Evolutionary conservation across 805 yeast genomes (phyloP).

Genomic region (Middelhovenomyces tepae): DNA sequence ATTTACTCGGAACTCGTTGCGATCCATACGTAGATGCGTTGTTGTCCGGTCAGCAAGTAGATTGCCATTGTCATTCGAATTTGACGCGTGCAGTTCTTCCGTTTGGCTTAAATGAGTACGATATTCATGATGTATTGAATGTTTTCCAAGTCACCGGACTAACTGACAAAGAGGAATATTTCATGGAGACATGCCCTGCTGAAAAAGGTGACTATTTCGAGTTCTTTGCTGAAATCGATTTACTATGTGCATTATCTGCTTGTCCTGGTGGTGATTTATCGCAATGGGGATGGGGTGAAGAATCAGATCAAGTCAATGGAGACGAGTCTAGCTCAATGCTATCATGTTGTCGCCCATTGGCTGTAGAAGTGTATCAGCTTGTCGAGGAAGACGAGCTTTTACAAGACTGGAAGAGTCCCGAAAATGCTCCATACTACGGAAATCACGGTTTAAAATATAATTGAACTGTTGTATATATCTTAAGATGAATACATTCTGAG

Average conservation of each 20-base stretch:
- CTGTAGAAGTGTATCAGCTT: constrained; percentile 49
- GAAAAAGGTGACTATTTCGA: constrained; percentile 52
- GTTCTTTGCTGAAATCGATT: constrained; percentile 57
- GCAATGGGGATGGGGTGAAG: constrained; percentile 66
- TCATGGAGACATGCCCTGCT: constrained; percentile 65
- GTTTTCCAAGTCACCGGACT: constrained; percentile 64
- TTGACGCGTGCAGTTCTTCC: constrained; percentile 51
- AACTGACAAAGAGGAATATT: constrained; percentile 56
- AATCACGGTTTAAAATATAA: constrained; percentile 37
- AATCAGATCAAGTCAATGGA: constrained; percentile 32
- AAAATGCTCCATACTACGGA: constrained; percentile 41
- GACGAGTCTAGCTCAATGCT: too few species aligned
- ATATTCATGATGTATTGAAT: constrained; percentile 61
- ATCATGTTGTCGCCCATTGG: constrained; percentile 55
- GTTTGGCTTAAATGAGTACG: constrained; percentile 53
- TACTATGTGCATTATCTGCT: constrained; percentile 54
- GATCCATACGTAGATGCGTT: constrained; percentile 61
- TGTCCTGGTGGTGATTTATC: constrained; percentile 67
- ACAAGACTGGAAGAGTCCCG: constrained; percentile 44
- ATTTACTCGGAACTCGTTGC: constrained; percentile 58
- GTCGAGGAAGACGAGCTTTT: constrained; percentile 37
- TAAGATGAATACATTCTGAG: too few species aligned
- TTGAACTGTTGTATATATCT: too few species aligned
- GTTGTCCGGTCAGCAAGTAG: constrained; percentile 55
- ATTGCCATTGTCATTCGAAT: constrained; percentile 61